A percentile compares a stretch with the other conserved stretches of the same genome.
Evolutionary conservation across 805 yeast species (phyloP).

Genomic region (Candida pseudofarinosa): DNA sequence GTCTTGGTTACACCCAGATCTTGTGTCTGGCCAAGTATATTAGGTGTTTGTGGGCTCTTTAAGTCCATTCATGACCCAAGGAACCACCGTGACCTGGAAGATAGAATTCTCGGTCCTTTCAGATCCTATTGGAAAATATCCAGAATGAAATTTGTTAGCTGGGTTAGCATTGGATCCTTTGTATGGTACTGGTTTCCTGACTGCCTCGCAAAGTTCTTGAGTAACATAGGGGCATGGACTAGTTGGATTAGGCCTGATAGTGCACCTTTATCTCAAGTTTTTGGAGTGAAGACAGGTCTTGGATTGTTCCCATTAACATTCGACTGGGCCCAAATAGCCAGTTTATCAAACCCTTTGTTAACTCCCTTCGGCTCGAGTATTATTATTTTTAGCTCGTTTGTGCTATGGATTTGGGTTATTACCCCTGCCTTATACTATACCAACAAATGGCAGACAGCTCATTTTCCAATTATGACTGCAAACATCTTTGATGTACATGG

Average conservation of each 20-base stretch:
- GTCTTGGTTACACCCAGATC: slow-evolving; percentile 5
- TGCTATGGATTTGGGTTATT: slow-evolving; percentile 14
- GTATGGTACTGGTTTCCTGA: slow-evolving; percentile 19
- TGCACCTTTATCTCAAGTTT: slow-evolving; percentile 9
- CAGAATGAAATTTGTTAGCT: slow-evolving; percentile 12
- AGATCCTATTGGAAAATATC: slow-evolving; percentile 7
- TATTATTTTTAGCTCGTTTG: slow-evolving; percentile 8
- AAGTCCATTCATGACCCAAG: slow-evolving; percentile 7
- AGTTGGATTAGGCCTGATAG: slow-evolving; percentile 9
- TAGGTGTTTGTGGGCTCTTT: slow-evolving; percentile 7
- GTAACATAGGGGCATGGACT: slow-evolving; percentile 7
- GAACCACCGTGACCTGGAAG: neutral
- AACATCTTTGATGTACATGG: slow-evolving; percentile 13
- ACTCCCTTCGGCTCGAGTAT: slow-evolving; percentile 11
- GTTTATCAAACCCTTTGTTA: slow-evolving; percentile 8
- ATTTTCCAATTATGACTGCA: slow-evolving; percentile 18
- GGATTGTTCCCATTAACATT: slow-evolving; percentile 11
- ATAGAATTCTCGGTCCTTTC: neutral
- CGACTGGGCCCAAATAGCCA: slow-evolving; percentile 10
- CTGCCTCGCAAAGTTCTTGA: slow-evolving; percentile 6
- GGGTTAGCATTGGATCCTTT: slow-evolving; percentile 12
- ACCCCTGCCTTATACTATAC: slow-evolving; percentile 19
- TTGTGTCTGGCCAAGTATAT: slow-evolving; percentile 7
- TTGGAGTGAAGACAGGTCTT: slow-evolving; percentile 9
- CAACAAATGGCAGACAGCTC: slow-evolving; percentile 20